phyloP scores from a whole-genome alignment of 225 moss, liverwort and hornwort genomes.

The Antitrichia curtipendula region DNA sequence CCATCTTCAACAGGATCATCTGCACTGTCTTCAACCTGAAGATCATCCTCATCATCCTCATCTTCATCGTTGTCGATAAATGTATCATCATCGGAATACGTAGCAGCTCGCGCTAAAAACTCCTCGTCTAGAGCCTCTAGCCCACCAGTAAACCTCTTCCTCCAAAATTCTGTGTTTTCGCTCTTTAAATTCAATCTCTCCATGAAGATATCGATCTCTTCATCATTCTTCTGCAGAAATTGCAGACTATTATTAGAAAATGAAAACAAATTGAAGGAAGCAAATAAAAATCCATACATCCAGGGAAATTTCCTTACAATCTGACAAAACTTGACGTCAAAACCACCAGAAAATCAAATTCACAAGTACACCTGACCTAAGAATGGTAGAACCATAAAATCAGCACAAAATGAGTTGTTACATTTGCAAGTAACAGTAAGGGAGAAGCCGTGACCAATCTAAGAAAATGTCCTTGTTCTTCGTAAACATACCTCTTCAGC shows the following conservation, averaged over 20 bases:
- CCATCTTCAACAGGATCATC: slow-evolving; percentile 85
- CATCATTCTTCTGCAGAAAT: slow-evolving; percentile 43
- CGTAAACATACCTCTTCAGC: slow-evolving; percentile 41
- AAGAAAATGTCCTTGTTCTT: not conserved
- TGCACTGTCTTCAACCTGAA: slow-evolving; percentile 57
- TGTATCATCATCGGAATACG: slow-evolving; percentile 28
- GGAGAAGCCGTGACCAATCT: not conserved
- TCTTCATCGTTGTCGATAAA: slow-evolving; percentile 57
- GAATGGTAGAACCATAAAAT: not conserved
- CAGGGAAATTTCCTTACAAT: not conserved
- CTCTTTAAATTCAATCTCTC: slow-evolving; percentile 63
- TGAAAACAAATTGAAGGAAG: not conserved
- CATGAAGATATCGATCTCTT: slow-evolving; percentile 64
- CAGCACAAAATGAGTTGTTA: not conserved
- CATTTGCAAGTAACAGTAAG: not conserved
- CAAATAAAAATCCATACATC: not conserved
- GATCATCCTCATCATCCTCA: slow-evolving; percentile 72
- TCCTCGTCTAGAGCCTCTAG: slow-evolving; percentile 44
- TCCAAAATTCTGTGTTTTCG: slow-evolving; percentile 91
- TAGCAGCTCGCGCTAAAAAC: slow-evolving; percentile 18
- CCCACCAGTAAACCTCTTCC: slow-evolving; percentile 64
- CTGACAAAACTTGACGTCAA: not conserved
- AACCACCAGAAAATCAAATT: not conserved
- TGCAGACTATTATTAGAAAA: not conserved
- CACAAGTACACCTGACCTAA: not conserved